Evolutionary conservation across 139 green algal genomes (phyloP), one percentile per base, ranked within the genome.

Genomic region (Desmodesmus armatus): DNA sequence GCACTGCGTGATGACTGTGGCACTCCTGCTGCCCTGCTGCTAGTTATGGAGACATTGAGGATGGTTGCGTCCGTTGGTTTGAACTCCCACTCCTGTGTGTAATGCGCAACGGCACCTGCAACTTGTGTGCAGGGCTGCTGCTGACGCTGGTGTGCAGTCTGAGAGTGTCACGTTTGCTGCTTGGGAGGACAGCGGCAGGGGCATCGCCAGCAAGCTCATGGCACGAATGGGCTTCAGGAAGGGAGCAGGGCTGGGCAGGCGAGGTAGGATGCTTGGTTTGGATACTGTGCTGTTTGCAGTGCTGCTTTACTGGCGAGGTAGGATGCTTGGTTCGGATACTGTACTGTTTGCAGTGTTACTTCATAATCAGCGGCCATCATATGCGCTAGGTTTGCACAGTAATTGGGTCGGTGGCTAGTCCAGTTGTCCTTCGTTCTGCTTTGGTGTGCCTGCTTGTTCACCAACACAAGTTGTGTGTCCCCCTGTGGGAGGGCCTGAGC

Each of bases 131-230:
- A 84, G 78, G 78, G 27, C 67, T 2, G 78, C 78, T 47, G 78
- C 78, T 21, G 62, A 41, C 5, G 78, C 78, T 51, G 78, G 78
- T 0, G 78, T 65, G 5, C 55, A 74, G 19, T 35, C 33, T 1
- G 78, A 84, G 4, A 84, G 62, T 27, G 63, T 62, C 17, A 53
- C 40, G 3, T 84, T 84, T 77, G 78, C 78, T 23, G 78, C 76
- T 5, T 84, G 78, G 78, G 78, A 84, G 62, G 3, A 66, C 15
- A 40, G 67, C 35, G 40, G 78, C 62, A 9, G 78, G 5, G 78
- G 78, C 31, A 84, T 84, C 25, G 78, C 78, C 31, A 76, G 60
- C 62, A 65, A 53, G 62, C 44, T 84, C n/a, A 62, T 84, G 78
- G 78, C 78, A 6, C 25, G 31, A 15, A 84, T 84, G 78, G 78